Evolutionary conservation across 495 filamentous ascomycete species (phyloP), one percentile per base, ranked within the genome.

Genomic region (Talaromyces adpressus): DNA sequence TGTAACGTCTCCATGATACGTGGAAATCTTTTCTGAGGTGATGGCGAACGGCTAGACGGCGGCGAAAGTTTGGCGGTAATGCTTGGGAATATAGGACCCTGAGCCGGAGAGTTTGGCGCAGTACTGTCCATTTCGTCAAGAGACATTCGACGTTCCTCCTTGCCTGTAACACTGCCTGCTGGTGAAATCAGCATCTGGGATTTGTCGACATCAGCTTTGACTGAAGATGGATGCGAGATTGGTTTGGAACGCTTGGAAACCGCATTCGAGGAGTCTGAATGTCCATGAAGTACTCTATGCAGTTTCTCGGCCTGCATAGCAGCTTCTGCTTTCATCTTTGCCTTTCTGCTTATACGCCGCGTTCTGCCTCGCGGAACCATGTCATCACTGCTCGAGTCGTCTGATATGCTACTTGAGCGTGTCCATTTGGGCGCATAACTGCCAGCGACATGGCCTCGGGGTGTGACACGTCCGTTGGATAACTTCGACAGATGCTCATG

Each of bases 11-110:
- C 73, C 41, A 83, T 77, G 36, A 78, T 77, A 9, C 77, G 77
- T 12, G 75, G 72, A 23, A 84, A 68, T 7, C 75, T 71, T 63
- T 70, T 81, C 65, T 82, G 80, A 57, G 83, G 83, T 25, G 84
- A 86, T 1, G 77, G 70, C 29, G 75, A 77, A 39, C 83, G 77
- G 64, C 83, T 87, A 5, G 73, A 76, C 2, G 82, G 77, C 9
- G 81, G 75, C 20, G 83, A 85, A 16, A 85, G 58, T 65, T 84
- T 83, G 39, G 81, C 81, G 11, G 82, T 77, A 65, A 86, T 84
- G 63, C 82, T 85, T 5, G 84, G 84, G 60, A 85, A 79, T 56
- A 80, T 79, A n/a, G 71, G 65, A 20, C 71, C 59, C 12, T 74
- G 69, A n/a, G 71, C 66, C 18, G 81, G 80, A 59, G 82, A 81